Evolutionary conservation across 768 basidiomycete genomes (phyloP), one percentile per base, ranked within the genome.

Genomic region (Termitomyces bulborhizus): DNA sequence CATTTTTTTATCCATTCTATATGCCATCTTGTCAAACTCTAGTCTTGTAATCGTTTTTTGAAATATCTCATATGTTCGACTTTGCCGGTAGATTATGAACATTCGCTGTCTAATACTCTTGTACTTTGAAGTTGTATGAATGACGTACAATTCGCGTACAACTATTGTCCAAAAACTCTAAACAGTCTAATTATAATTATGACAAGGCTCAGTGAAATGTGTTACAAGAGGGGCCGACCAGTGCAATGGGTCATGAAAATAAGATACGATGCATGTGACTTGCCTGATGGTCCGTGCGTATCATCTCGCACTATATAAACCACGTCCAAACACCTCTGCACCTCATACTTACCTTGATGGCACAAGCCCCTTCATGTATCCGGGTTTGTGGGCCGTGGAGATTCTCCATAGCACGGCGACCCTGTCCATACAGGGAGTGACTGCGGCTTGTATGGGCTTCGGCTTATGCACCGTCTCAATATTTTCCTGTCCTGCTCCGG

Each of bases 361-460:
- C 77, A 79, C 69, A 74, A 62, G 71, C 72, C 68, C 77, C 71
- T 81, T 82, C 80, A 80, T 0, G 54, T 75, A 74, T 64, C 74
- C 58, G 79, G 79, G 78, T 69, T 72, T 81, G 71, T 79, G 80
- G 83, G 79, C 74, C 65, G 69, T 76, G 68, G 77, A 75, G 69
- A 73, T 64, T 71, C 76, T 78, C 71, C 82, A 84, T 84, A 82
- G 82, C 81, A 84, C 80, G 82, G 82, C 81, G 82, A 84, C 82
- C 79, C 62, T 84, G 81, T 83, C 82, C 82, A 69, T 61, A 71
- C 78, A 83, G 80, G 77, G 80, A 76, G 76, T 72, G 68, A 70
- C 65, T 57, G 61, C 59, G 70, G 75, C 67, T 79, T 77, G 78
- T 80, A 75, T 81, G 77, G 64, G 79, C 79, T 78, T 78, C 75